These are phyloP conservation scores for Collybiopsis confluens DNA, from an alignment of 768 basidiomycete genomes.

Conservation along the genomic window DNA sequence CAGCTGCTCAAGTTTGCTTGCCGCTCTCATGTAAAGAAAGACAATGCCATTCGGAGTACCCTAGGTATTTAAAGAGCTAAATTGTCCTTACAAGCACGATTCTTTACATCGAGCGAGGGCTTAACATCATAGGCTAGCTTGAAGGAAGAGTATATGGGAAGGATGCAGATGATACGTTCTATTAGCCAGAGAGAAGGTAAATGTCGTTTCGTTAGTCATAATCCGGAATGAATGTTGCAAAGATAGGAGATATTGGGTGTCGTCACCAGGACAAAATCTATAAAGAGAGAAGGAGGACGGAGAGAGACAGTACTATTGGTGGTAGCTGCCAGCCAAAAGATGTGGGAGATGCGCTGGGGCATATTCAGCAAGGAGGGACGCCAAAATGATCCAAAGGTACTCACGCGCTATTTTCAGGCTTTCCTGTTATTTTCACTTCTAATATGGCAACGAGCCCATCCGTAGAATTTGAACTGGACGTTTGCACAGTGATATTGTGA, in stretches of 20 bases:
- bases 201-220: not conserved
- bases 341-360: not conserved
- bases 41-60: too few species aligned
- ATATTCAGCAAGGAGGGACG: not conserved
- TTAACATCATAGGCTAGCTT: too few species aligned
- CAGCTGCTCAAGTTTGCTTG: too few species aligned
- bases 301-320: not conserved
- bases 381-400: not conserved
- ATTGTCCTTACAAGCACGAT: too few species aligned
- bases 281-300: not conserved
- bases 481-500: constrained; percentile 55
- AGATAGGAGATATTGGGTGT: not conserved
- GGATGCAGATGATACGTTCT: not conserved
- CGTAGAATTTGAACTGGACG: constrained; percentile 46
- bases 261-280: constrained; percentile 6
- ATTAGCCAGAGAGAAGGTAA: not conserved
- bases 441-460: constrained; percentile 85
- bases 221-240: not conserved
- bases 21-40: too few species aligned
- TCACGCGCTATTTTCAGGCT: constrained; percentile 21
- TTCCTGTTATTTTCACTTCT: constrained; percentile 57
- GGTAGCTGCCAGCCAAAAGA: constrained; percentile 5
- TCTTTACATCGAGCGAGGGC: too few species aligned
- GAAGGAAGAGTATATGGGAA: too few species aligned
- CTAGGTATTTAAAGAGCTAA: too few species aligned